Evolutionary conservation across 2,329 filamentous ascomycete genomes (phyloP), one percentile per base, ranked within the genome.

Genomic region (Metarhizium rileyi): DNA sequence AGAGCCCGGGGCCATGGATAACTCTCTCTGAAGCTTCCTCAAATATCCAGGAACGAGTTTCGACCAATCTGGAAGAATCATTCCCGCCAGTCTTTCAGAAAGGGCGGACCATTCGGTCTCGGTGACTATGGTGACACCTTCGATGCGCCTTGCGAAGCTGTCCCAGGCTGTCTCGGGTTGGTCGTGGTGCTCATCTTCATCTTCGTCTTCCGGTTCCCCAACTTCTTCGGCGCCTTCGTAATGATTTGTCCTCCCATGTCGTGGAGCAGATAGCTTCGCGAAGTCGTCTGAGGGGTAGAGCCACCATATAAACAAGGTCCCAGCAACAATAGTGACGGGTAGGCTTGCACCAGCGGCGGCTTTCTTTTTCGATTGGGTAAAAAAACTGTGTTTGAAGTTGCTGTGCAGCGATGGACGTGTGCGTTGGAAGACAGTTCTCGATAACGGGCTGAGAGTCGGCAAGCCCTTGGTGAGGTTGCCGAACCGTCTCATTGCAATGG

Each of bases 1-100:
- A 0, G 90, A 95, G 1, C 90, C 91, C 0, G 89, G 87, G 0
- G 85, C 81, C 81, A 93, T 85, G 30, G 88, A 93, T 16, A 96
- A 74, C 67, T 97, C 91, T 22, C 80, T 80, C 63, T 95, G 90
- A 30, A 97, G 76, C 65, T 95, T 96, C 52, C 80, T 77, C 49
- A 94, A 71, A 49, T 87, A 89, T 3, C 74, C 83, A 0, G 90
- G 90, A 18, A 96, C 71, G 40, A 80, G 64, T 55, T 81, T 84
- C 30, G 86, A 82, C 91, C 91, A 97, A 40, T 86, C 81, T 0
- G 91, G 91, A 3, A 94, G 68, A 30, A 97, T 82, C 55, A 80
- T 76, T 60, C 80, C 83, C 35, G 84, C 82, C 25, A 95, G 63
- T 55, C 70, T 75, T 54, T 81, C 78, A 2, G 80, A 72, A 9